These are phyloP conservation scores for Cyberlindnera euphorbiiphila DNA, from an alignment of 805 yeast genomes.

Conservation along the genomic window DNA sequence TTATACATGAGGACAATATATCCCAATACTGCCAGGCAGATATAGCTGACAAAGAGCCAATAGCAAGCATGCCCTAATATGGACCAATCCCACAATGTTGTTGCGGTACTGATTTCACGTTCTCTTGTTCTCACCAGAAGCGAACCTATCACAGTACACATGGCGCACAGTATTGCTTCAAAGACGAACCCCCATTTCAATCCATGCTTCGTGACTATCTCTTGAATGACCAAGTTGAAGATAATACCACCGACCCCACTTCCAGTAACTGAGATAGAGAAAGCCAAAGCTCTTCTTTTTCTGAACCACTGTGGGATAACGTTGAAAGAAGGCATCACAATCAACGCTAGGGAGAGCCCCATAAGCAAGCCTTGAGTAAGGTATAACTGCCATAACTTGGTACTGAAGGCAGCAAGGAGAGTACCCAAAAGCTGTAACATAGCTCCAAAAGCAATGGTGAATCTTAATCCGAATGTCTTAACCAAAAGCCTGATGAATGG, in stretches of 20 bases:
- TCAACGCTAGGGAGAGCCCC: slow-evolving; percentile 49
- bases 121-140: slow-evolving; percentile 37
- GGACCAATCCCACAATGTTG: slow-evolving; percentile 38
- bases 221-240: slow-evolving; percentile 36
- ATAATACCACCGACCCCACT: slow-evolving; percentile 43
- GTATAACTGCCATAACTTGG: slow-evolving; percentile 59
- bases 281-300: slow-evolving; percentile 50
- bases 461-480: too few species aligned
- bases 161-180: slow-evolving; percentile 35
- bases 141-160: slow-evolving; percentile 33
- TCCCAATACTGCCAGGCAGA: slow-evolving; percentile 51
- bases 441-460: slow-evolving; percentile 46
- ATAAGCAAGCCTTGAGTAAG: slow-evolving; percentile 64
- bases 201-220: slow-evolving; percentile 28
- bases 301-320: slow-evolving; percentile 70
- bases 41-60: slow-evolving; percentile 39
- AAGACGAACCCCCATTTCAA: slow-evolving; percentile 34
- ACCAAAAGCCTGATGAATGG: slow-evolving; percentile 40
- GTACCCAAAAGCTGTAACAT: slow-evolving; percentile 49
- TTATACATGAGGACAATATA: slow-evolving; percentile 58
- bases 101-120: slow-evolving; percentile 33
- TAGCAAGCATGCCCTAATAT: slow-evolving; percentile 39
- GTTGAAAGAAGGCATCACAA: slow-evolving; percentile 55
- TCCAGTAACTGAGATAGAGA: slow-evolving; percentile 38
- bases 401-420: slow-evolving; percentile 57